A percentile compares a stretch with the other conserved stretches of the same genome.
These are phyloP conservation scores for Pseudocercospora macadamiae DNA, from an alignment of 2,329 filamentous ascomycete species.

Conservation along the genomic window DNA sequence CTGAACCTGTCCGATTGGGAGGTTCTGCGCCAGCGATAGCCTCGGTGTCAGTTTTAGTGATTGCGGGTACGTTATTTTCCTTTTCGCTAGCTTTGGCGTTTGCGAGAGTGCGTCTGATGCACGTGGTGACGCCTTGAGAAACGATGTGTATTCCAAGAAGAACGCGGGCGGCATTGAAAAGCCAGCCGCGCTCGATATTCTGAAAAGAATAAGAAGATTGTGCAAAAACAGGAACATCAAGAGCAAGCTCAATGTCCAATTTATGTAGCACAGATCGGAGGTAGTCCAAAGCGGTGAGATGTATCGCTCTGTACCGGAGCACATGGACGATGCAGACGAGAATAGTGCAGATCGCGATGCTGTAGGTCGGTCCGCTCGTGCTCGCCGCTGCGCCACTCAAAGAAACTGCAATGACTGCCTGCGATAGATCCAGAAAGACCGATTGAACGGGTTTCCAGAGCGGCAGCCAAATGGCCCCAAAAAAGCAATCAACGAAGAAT, in stretches of 20 bases:
- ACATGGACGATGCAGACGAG: constrained; percentile 62
- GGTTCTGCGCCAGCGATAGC: constrained; percentile 32
- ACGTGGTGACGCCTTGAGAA: constrained; percentile 41
- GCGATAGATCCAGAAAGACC: constrained; percentile 84
- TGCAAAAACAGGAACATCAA: constrained; percentile 36
- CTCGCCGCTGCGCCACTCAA: constrained; percentile 78
- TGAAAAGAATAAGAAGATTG: constrained; percentile 35
- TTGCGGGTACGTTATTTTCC: constrained; percentile 32
- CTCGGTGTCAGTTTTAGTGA: constrained; percentile 37
- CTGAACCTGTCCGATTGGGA: constrained; percentile 22
- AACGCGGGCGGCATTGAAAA: constrained; percentile 36
- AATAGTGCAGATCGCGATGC: constrained; percentile 70
- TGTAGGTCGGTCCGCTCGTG: constrained; percentile 69
- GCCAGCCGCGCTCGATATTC: constrained; percentile 36
- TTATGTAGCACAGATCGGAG: constrained; percentile 42
- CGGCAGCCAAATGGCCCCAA: constrained; percentile 78
- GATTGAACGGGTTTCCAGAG: constrained; percentile 86
- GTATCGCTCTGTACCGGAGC: constrained; percentile 56
- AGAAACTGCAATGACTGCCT: constrained; percentile 90
- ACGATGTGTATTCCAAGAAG: constrained; percentile 42
- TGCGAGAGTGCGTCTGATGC: constrained; percentile 39
- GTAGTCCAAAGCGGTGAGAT: constrained; percentile 43
- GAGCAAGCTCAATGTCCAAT: constrained; percentile 35
- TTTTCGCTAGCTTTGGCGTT: constrained; percentile 41
- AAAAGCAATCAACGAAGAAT: constrained; percentile 80